A percentile compares a stretch with the other conserved stretches of the same genome.
phyloP scores from a whole-genome alignment of 2,329 filamentous ascomycete genomes.

The Aspergillus neoniger region DNA sequence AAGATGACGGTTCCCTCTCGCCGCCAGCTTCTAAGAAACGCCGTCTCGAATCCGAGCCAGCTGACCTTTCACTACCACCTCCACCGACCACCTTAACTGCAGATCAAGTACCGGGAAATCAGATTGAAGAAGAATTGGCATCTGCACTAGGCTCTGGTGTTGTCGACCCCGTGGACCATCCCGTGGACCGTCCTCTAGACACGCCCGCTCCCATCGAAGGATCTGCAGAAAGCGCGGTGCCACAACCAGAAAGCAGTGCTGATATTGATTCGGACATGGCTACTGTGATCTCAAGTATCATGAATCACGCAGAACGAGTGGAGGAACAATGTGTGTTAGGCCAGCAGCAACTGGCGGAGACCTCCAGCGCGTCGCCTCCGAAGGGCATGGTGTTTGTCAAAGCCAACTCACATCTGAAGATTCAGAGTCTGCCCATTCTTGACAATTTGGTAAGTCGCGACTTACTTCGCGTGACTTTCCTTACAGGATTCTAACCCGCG shows the following conservation, averaged over 20 bases:
- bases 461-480: not conserved
- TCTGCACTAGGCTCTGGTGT: constrained; percentile 36
- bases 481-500: not conserved
- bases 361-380: constrained; percentile 31
- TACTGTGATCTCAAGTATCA: constrained; percentile 46
- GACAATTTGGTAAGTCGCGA: constrained; percentile 57
- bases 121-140: constrained; percentile 40
- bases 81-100: constrained; percentile 16
- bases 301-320: constrained; percentile 46
- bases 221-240: constrained; percentile 19
- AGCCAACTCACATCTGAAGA: constrained; percentile 52
- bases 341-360: constrained; percentile 35
- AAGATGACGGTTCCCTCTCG: constrained; percentile 35
- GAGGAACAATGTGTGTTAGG: constrained; percentile 43
- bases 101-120: constrained; percentile 32
- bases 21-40: constrained; percentile 44
- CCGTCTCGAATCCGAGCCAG: constrained; percentile 36
- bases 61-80: constrained; percentile 24
- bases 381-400: constrained; percentile 44
- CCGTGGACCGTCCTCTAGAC: constrained; percentile 16
- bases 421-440: constrained; percentile 62
- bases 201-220: constrained; percentile 26
- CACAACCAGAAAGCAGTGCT: constrained; percentile 24
- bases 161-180: constrained; percentile 27
- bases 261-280: constrained; percentile 38